Evolutionary conservation across 1,139 yeast species (phyloP).

Genomic region (Meyerozyma elateridarum): DNA sequence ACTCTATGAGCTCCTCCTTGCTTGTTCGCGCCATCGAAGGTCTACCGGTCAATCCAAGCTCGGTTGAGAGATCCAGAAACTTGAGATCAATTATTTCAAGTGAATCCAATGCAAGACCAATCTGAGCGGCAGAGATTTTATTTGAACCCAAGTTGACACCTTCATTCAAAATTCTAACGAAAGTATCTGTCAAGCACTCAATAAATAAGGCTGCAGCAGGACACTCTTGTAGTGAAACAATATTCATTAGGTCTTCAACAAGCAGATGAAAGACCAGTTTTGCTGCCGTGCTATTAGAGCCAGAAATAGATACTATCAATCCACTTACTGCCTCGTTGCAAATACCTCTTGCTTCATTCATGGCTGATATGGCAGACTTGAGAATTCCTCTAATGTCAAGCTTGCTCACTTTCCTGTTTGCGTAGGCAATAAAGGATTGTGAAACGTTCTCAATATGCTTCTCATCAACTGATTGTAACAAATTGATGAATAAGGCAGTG

Average conservation of each 20-base stretch:
- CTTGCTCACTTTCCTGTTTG: conserved; percentile 7
- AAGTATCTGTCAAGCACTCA: conserved; percentile 34
- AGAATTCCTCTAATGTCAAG: conserved; percentile 10
- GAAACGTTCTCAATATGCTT: conserved; percentile 8
- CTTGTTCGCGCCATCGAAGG: conserved; percentile 9
- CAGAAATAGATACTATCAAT: not conserved
- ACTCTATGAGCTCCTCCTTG: conserved; percentile 10
- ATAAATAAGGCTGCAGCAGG: conserved; percentile 51
- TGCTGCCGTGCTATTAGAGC: conserved; percentile 14
- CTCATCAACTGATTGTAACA: conserved; percentile 39
- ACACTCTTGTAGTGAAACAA: conserved; percentile 56
- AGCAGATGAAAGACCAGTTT: conserved; percentile 46
- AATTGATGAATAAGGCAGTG: conserved; percentile 38
- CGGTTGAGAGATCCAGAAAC: conserved; percentile 30
- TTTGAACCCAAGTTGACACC: conserved; percentile 24
- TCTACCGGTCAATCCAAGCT: conserved; percentile 11
- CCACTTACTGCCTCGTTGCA: not conserved
- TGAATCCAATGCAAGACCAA: conserved; percentile 50
- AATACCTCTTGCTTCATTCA: conserved; percentile 8
- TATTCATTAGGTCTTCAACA: conserved; percentile 48
- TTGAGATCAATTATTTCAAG: conserved; percentile 52
- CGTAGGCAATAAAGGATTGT: conserved; percentile 5
- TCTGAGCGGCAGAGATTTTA: conserved; percentile 35
- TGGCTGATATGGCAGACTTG: conserved; percentile 5
- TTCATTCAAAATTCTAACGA: conserved; percentile 27